Evolutionary conservation across 2,329 filamentous ascomycete genomes (phyloP), one percentile per base, ranked within the genome.

Genomic region (Trichocomaceae sp.): DNA sequence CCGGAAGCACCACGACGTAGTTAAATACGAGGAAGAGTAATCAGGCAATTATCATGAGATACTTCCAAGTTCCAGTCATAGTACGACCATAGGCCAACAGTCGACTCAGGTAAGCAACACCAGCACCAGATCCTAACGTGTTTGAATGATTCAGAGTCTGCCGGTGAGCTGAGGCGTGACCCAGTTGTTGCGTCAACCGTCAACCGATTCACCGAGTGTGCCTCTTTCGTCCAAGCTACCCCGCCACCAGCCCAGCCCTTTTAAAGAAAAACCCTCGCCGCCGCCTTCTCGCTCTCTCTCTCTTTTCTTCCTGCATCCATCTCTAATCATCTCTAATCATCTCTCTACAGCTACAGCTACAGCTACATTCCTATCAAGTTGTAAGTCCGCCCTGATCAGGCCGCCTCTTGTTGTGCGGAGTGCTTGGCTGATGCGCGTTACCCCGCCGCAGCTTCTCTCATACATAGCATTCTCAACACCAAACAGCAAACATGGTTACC

Each of bases 401-500:
- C 23, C 8, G 23, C 23, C 42, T 56, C n/a, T 1, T 51, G 15
- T 22, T 9, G 33, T 46, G 17, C 19, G 23, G 17, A 22, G 13
- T 6, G 12, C 19, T 22, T 23, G 33, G 29, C 35, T 48, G 33
- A 15, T 10, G 19, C 33, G 35, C 20, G 3, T 31, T 37, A 47
- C 47, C 60, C 52, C 39, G 61, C 66, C 69, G 69, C 62, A 62
- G 48, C 55, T 65, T 31, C 22, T 33, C 13, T 12, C 15, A 47
- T 26, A 26, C 23, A 33, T 23, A 33, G 3, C 9, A 26, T 26
- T 26, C 23, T 26, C 4, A 3, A 23, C 26, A 19, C 37, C 23
- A 57, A n/a, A 61, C 59, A 59, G 60, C 62, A 63, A 71, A 64
- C 59, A 71, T 71, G 69, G 67, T 66, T 52, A 64, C 67, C 57